These are phyloP conservation scores for Boletus reticulatus DNA, from an alignment of 768 basidiomycete genomes.

Conservation along the genomic window DNA sequence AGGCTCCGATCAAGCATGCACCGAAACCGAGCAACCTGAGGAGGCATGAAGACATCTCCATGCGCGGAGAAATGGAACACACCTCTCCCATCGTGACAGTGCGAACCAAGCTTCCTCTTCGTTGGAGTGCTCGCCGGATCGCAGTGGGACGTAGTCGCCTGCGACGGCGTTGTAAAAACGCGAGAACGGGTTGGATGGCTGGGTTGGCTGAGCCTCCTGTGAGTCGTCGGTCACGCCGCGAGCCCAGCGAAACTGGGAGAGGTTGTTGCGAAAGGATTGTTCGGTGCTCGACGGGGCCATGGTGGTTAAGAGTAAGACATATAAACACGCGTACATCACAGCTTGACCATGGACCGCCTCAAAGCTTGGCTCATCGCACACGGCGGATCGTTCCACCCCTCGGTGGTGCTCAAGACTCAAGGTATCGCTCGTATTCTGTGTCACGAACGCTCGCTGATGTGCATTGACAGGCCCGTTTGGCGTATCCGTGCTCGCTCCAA, in stretches of 20 bases:
- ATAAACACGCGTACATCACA: not conserved
- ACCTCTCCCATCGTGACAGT: constrained; percentile 92
- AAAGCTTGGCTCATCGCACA: constrained; percentile 48
- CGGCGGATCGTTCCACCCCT: constrained; percentile 52
- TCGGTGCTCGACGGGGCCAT: constrained; percentile 37
- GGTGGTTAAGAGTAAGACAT: not conserved
- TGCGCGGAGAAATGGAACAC: not conserved
- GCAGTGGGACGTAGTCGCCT: constrained; percentile 84
- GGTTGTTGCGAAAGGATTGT: constrained; percentile 68
- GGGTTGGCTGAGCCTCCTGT: constrained; percentile 39
- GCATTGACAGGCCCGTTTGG: constrained; percentile 41
- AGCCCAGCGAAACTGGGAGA: constrained; percentile 88
- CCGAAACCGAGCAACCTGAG: constrained; percentile 85
- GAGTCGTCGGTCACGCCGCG: constrained; percentile 71
- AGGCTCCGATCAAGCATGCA: constrained; percentile 84
- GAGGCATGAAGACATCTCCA: not conserved
- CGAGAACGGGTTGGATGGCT: constrained; percentile 66
- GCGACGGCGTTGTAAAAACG: constrained; percentile 86
- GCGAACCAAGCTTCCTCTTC: constrained; percentile 98
- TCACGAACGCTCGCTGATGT: constrained; percentile 2
- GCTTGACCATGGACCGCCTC: constrained; percentile 27
- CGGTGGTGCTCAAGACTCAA: constrained; percentile 38
- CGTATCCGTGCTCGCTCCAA: constrained; percentile 46
- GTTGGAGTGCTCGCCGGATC: constrained; percentile 77
- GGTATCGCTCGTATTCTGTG: constrained; percentile 35